A percentile compares a stretch with the other conserved stretches of the same genome.
Conservation (phyloP, 176 grass and related monocot genomes). For the Cenchrus purpureus region DNA sequence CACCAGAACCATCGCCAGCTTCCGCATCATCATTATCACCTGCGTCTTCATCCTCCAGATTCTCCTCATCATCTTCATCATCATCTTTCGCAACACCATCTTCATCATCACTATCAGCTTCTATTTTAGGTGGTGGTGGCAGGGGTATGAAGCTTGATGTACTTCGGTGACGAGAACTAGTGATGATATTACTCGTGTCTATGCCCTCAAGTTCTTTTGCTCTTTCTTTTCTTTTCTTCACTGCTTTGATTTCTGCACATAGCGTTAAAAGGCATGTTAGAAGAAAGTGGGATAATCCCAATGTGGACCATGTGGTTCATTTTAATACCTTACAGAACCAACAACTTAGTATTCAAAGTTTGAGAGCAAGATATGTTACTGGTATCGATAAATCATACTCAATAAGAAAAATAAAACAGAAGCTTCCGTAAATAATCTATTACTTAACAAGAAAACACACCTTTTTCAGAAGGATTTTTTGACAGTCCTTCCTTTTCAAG, state of each 20-base stretch:
- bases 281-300: constrained; percentile 6
- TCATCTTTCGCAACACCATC: constrained; percentile 54
- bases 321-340: constrained; percentile 19
- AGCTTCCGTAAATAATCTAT: neutral
- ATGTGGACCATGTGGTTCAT: neutral
- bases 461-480: constrained; percentile 93
- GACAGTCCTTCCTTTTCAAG: constrained; percentile 97
- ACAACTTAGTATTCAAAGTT: constrained; percentile 21
- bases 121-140: constrained; percentile 63
- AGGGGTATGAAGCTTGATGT: constrained; percentile 77
- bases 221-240: constrained; percentile 93
- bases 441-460: constrained; percentile 44
- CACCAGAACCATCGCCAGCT: constrained; percentile 53
- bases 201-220: constrained; percentile 97
- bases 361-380: neutral
- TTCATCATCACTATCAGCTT: constrained; percentile 47
- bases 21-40: constrained; percentile 44
- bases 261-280: constrained; percentile 29
- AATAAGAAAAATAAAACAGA: constrained; percentile 11
- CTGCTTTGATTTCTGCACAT: constrained; percentile 81
- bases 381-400: constrained; percentile 5
- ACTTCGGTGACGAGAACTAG: constrained; percentile 78
- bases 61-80: constrained; percentile 43
- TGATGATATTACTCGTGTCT: constrained; percentile 92
- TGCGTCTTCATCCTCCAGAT: constrained; percentile 54